These are phyloP conservation scores for Corchorus olitorius DNA, from an alignment of 345 rosid genomes.

Conservation along the genomic window DNA sequence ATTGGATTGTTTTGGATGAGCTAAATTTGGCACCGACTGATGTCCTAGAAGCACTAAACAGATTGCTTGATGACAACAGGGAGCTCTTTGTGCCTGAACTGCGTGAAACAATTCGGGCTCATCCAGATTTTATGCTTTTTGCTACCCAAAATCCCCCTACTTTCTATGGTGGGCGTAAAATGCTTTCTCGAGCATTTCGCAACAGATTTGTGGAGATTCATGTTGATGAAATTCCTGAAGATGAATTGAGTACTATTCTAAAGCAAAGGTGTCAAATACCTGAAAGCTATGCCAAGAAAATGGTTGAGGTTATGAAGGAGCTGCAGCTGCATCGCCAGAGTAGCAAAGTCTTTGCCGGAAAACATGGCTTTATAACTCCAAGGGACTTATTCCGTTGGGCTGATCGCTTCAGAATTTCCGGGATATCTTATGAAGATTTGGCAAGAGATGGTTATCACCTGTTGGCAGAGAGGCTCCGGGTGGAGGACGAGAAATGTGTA, in stretches of 20 bases:
- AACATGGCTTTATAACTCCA: slow-evolving; percentile 97
- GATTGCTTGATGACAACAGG: slow-evolving; percentile 93
- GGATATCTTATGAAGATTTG: slow-evolving; percentile 72
- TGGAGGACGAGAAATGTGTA: slow-evolving; percentile 70
- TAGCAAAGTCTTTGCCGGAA: slow-evolving; percentile 97
- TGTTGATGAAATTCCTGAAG: slow-evolving; percentile 93
- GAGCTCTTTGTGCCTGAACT: slow-evolving; percentile 93
- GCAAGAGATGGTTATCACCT: slow-evolving; percentile 93
- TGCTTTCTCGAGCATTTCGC: slow-evolving; percentile 97
- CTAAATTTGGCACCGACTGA: slow-evolving; percentile 97
- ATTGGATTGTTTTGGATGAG: slow-evolving; percentile 96
- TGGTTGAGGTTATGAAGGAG: slow-evolving; percentile 95
- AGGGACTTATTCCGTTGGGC: slow-evolving; percentile 99
- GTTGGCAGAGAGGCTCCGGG: slow-evolving; percentile 92
- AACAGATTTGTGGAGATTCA: slow-evolving; percentile 98
- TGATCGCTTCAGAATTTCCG: slow-evolving; percentile 66
- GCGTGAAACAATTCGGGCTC: slow-evolving; percentile 71
- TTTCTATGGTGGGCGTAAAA: slow-evolving; percentile 91
- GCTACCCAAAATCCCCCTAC: slow-evolving; percentile 98
- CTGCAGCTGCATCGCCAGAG: slow-evolving; percentile 86
- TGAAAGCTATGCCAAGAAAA: slow-evolving; percentile 68
- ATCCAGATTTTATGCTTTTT: slow-evolving; percentile 94
- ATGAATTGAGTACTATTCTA: slow-evolving; percentile 75
- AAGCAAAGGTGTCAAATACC: slow-evolving; percentile 69
- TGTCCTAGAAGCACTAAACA: slow-evolving; percentile 90